Evolutionary conservation across 805 yeast genomes (phyloP), one percentile per base, ranked within the genome.

Genomic region (Cyberlindnera meyerae): DNA sequence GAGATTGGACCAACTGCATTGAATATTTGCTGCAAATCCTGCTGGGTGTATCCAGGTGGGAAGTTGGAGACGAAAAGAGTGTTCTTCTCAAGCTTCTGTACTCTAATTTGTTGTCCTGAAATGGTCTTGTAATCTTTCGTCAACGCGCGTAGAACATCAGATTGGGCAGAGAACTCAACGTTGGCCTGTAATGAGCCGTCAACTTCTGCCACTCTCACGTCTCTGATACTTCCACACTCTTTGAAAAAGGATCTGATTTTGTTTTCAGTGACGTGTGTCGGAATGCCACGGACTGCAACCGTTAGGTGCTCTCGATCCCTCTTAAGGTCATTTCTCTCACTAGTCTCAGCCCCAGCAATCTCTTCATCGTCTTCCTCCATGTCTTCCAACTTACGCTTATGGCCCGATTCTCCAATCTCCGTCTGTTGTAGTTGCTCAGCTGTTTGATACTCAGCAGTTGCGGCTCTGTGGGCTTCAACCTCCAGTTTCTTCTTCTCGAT

Each of bases 31-130:
- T 49, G 47, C 0, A 86, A 34, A 5, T 66, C 60, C 0, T 54
- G 57, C 17, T 62, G 61, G 0, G 67, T 63, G 40, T 55, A 71
- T 1, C 60, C 49, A 2, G 85, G 80, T 0, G 94, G 88, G 48
- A 73, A 84, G 49, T 85, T 85, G 0, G 89, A 73, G 2, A 79
- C 77, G 81, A 86, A 86, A 1, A 85, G 40, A 0, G 87, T 80
- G 25, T 73, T 62, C 11, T 70, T 62, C 15, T 60, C 51, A 3
- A 75, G 57, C 24, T 71, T 57, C 4, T 53, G 54, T 0, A 85
- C 82, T 4, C 48, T 33, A 0, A 85, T 60, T 26, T 63, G 66
- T 1, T 50, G 36, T 0, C 65, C 72, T 0, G 63, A 65, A 0
- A 80, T 39, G 8, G 40, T 51, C 49, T 80, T 81, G 40, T 58